Conservation (phyloP, 2,329 filamentous ascomycete genomes). For the Clarireedia hainanense region DNA sequence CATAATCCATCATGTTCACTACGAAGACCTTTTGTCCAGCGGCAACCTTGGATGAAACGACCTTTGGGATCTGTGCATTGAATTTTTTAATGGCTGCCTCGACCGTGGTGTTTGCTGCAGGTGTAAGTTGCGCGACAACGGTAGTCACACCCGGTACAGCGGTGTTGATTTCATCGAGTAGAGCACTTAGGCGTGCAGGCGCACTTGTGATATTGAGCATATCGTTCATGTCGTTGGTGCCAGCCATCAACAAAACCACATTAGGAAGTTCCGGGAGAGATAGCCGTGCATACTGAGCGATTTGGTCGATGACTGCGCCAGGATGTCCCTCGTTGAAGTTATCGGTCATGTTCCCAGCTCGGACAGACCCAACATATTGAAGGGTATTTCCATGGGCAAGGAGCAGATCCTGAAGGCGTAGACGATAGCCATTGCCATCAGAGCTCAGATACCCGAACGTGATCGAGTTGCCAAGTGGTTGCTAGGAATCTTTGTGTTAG, state of each 20-base stretch:
- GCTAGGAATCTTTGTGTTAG: background rate
- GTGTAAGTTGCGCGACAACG: constrained; percentile 32
- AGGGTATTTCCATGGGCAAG: constrained; percentile 16
- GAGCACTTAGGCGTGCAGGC: constrained; percentile 26
- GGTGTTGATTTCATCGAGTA: constrained; percentile 29
- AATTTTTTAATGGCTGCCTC: constrained; percentile 4
- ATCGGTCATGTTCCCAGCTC: constrained; percentile 29
- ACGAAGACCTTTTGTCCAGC: constrained; percentile 9
- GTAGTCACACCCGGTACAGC: constrained; percentile 29
- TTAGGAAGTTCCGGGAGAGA: constrained; percentile 24
- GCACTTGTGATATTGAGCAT: constrained; percentile 22
- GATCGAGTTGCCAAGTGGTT: constrained; percentile 33
- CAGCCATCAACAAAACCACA: constrained; percentile 28
- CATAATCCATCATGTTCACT: constrained; percentile 11
- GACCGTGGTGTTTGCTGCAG: background rate
- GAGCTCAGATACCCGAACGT: constrained; percentile 28
- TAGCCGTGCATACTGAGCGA: constrained; percentile 16
- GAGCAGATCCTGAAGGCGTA: constrained; percentile 24
- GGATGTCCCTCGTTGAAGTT: constrained; percentile 30
- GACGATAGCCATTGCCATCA: constrained; percentile 34
- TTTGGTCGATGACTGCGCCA: constrained; percentile 27
- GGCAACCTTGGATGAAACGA: constrained; percentile 8
- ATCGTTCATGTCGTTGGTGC: constrained; percentile 30
- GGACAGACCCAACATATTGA: constrained; percentile 29
- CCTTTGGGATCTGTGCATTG: constrained; percentile 14